Evolutionary conservation across 1,284 basidiomycete genomes (phyloP).

Genomic region (Xerocomus minutiporus): DNA sequence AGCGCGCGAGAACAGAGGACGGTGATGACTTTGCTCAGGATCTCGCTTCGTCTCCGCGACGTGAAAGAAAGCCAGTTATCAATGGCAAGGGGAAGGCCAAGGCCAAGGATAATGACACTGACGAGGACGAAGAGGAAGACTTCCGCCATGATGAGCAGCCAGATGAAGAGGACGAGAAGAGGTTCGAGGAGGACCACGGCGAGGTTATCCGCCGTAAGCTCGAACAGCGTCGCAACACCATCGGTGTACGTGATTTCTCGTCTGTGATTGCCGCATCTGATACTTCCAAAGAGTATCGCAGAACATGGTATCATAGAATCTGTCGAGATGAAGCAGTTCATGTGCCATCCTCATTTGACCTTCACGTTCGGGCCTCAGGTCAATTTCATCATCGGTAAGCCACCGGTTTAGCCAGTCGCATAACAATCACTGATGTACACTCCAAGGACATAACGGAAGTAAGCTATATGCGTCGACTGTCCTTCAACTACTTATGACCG

Average conservation of each 20-base stretch:
- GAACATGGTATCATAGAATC: slow-evolving; percentile 85
- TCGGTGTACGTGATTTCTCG: slow-evolving; percentile 47
- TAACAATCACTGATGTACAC: slow-evolving; percentile 3
- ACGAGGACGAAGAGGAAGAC: slow-evolving; percentile 33
- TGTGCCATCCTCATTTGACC: slow-evolving; percentile 87
- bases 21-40: slow-evolving; percentile 16
- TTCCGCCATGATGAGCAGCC: slow-evolving; percentile 30
- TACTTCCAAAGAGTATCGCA: slow-evolving; percentile 56
- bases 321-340: slow-evolving; percentile 89
- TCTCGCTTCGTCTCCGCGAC: slow-evolving; percentile 8
- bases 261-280: background rate
- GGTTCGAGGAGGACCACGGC: slow-evolving; percentile 57
- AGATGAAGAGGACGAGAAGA: slow-evolving; percentile 49
- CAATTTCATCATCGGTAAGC: slow-evolving; percentile 91
- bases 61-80: slow-evolving; percentile 12
- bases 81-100: slow-evolving; percentile 24
- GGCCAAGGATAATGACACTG: slow-evolving; percentile 30
- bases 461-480: slow-evolving; percentile 29
- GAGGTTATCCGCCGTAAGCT: slow-evolving; percentile 53
- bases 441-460: slow-evolving; percentile 75
- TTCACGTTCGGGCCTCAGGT: slow-evolving; percentile 87
- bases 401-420: background rate
- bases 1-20: slow-evolving; percentile 31
- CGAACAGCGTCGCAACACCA: slow-evolving; percentile 47
- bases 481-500: background rate